A percentile compares a stretch with the other conserved stretches of the same genome.
Conservation (phyloP, 2,329 filamentous ascomycete species). For the Aspergillus pseudoglaucus region DNA sequence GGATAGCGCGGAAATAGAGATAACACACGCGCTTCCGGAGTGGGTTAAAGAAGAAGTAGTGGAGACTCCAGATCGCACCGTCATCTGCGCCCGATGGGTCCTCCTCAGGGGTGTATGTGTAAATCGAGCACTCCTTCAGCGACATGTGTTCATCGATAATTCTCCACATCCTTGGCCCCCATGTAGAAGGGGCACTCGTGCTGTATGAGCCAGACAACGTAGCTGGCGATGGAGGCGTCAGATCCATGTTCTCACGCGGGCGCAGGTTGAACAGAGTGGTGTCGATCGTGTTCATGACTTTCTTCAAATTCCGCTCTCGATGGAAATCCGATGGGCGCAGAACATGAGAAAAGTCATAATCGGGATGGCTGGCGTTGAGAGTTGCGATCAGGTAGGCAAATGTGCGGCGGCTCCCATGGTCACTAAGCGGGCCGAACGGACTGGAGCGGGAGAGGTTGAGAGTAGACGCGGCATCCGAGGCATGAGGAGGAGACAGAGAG, state of each 20-base stretch:
- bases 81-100: conserved; percentile 93
- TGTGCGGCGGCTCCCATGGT: conserved; percentile 80
- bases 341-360: conserved; percentile 95
- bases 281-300: conserved; percentile 81
- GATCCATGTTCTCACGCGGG: conserved; percentile 47
- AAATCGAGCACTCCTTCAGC: conserved; percentile 79
- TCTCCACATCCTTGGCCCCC: conserved; percentile 88
- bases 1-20: conserved; percentile 80
- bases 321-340: conserved; percentile 85
- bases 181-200: conserved; percentile 54
- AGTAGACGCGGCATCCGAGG: conserved; percentile 57
- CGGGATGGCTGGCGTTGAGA: conserved; percentile 87
- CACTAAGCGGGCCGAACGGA: conserved; percentile 84
- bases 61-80: conserved; percentile 86
- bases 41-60: conserved; percentile 98
- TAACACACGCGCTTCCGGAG: conserved; percentile 87
- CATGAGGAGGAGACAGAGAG: conserved; percentile 77
- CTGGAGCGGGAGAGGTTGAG: conserved; percentile 78
- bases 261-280: conserved; percentile 81
- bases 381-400: conserved; percentile 97
- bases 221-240: conserved; percentile 36
- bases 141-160: conserved; percentile 92
- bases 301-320: conserved; percentile 69
- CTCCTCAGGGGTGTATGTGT: conserved; percentile 81
- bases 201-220: conserved; percentile 43